phyloP scores from a whole-genome alignment of 2,329 filamentous ascomycete species.

The Talaromyces sp. region DNA sequence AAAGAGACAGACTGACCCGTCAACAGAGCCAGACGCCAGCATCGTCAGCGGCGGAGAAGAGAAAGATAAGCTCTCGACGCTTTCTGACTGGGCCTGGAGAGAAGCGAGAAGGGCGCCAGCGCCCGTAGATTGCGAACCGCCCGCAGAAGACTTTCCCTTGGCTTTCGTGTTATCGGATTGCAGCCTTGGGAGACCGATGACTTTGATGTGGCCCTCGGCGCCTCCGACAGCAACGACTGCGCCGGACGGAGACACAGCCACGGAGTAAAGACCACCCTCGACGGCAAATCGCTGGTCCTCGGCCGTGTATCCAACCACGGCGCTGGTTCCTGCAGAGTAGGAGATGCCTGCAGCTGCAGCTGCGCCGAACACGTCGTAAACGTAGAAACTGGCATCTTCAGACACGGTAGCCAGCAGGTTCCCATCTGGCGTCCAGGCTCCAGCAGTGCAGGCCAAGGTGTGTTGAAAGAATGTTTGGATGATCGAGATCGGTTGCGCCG shows the following conservation, averaged over 20 bases:
- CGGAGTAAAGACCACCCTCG: conserved; percentile 83
- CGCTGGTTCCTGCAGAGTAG: conserved; percentile 51
- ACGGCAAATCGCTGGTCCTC: conserved; percentile 87
- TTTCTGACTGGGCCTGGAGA: conserved; percentile 70
- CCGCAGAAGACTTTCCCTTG: conserved; percentile 47
- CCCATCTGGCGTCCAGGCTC: conserved; percentile 85
- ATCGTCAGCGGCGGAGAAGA: conserved; percentile 56
- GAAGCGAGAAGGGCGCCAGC: conserved; percentile 73
- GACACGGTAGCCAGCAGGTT: conserved; percentile 79
- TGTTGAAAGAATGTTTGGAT: conserved; percentile 91
- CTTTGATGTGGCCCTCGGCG: conserved; percentile 76
- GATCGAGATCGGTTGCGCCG: conserved; percentile 64
- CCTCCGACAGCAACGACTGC: conserved; percentile 81
- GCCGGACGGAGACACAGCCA: conserved; percentile 75
- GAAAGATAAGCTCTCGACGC: conserved; percentile 71
- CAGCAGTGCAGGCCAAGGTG: conserved; percentile 78
- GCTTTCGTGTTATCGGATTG: conserved; percentile 37
- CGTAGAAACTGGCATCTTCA: conserved; percentile 82
- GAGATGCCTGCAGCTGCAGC: conserved; percentile 61
- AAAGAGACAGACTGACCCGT: conserved; percentile 72
- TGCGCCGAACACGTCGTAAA: conserved; percentile 85
- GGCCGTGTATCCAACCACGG: conserved; percentile 70
- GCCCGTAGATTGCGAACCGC: conserved; percentile 36
- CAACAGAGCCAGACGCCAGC: conserved; percentile 59
- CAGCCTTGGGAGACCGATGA: conserved; percentile 74